A percentile compares a stretch with the other conserved stretches of the same genome.
These are phyloP conservation scores for Datura wrightii DNA, from an alignment of 257 asterid genomes.

Conservation along the genomic window DNA sequence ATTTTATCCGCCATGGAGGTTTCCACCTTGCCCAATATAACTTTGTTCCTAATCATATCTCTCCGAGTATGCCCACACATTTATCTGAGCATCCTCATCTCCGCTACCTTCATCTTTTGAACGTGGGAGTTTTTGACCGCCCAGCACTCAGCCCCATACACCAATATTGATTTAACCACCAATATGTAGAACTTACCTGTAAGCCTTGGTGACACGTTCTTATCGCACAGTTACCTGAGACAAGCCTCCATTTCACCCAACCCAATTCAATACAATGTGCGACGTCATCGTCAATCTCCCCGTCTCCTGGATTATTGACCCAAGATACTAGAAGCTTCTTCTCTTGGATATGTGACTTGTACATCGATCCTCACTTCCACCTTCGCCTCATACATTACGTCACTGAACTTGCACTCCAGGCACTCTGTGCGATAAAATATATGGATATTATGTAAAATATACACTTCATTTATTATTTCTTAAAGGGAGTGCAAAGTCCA, in stretches of 20 bases:
- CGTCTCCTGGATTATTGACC: not conserved
- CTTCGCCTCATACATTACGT: not conserved
- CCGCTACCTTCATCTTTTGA: not conserved
- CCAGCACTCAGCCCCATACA: not conserved
- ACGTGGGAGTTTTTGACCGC: not conserved
- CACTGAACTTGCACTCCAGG: no score
- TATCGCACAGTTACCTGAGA: not conserved
- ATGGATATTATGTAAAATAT: no score
- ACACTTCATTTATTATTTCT: no score
- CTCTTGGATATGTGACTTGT: not conserved
- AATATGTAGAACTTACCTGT: not conserved
- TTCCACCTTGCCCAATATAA: not conserved
- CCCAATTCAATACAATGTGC: not conserved
- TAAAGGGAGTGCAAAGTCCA: not conserved
- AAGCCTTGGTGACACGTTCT: not conserved
- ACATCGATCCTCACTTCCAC: not conserved
- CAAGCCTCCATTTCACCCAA: not conserved
- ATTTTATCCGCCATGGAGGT: not conserved
- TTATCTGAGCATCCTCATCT: not conserved
- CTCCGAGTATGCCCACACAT: not conserved
- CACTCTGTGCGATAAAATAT: no score
- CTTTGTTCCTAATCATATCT: not conserved
- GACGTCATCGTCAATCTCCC: not conserved
- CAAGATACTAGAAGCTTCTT: not conserved
- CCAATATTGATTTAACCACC: not conserved